phyloP scores from a whole-genome alignment of 345 rosid species.

The Abelmoschus esculentus region DNA sequence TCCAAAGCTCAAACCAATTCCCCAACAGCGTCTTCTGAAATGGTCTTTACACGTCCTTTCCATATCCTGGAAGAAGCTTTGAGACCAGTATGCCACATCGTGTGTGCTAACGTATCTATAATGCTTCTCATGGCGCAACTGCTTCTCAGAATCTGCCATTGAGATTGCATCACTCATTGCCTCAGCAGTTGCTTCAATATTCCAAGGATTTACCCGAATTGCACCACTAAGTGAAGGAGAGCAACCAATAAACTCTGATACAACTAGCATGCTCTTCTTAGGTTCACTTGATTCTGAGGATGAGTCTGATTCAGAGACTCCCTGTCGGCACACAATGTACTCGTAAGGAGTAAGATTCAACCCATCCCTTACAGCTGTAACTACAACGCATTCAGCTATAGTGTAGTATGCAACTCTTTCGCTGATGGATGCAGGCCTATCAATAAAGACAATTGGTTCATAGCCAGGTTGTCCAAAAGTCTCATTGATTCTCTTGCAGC shows the following conservation, averaged over 20 bases:
- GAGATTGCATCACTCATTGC: constrained; percentile 73
- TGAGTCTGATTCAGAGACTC: constrained; percentile 35
- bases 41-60: constrained; percentile 67
- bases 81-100: constrained; percentile 70
- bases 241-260: constrained; percentile 73
- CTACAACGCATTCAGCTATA: constrained; percentile 61
- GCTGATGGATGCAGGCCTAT: constrained; percentile 45
- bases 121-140: constrained; percentile 92
- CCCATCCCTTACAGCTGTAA: constrained; percentile 78
- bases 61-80: constrained; percentile 67
- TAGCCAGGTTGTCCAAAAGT: constrained; percentile 50
- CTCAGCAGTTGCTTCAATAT: constrained; percentile 56
- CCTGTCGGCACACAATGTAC: constrained; percentile 62
- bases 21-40: constrained; percentile 67
- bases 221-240: constrained; percentile 84
- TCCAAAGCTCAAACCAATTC: constrained; percentile 66
- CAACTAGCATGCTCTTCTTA: constrained; percentile 66
- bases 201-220: constrained; percentile 74
- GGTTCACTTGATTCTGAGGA: constrained; percentile 31
- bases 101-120: constrained; percentile 70
- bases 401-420: constrained; percentile 60
- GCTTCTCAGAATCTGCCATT: constrained; percentile 51
- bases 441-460: constrained; percentile 59
- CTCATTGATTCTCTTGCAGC: constrained; percentile 59
- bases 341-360: constrained; percentile 75